A percentile compares a stretch with the other conserved stretches of the same genome.
Conservation (phyloP, 2,329 filamentous ascomycete genomes). For the Nemania abortiva region DNA sequence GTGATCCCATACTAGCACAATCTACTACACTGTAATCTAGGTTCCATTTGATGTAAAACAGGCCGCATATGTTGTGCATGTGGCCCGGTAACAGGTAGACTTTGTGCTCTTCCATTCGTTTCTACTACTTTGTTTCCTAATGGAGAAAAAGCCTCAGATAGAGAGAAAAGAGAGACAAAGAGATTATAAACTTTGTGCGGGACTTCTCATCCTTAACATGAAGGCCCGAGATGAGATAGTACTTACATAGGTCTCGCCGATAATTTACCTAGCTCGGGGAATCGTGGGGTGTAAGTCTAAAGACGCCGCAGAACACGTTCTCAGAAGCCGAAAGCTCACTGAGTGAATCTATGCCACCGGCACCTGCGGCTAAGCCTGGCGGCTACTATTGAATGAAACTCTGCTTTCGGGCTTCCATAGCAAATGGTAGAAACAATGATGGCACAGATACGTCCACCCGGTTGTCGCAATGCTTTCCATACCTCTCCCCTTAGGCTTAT, state of each 20-base stretch:
- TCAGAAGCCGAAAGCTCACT: conserved; percentile 23
- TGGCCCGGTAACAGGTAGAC: conserved; percentile 19
- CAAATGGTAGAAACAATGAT: conserved; percentile 2
- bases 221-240: background rate
- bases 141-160: background rate
- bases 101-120: conserved; percentile 3
- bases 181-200: background rate
- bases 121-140: background rate
- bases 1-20: conserved; percentile 13
- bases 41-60: conserved; percentile 18
- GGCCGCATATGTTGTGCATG: conserved; percentile 13
- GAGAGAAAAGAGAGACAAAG: background rate
- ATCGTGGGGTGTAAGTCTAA: conserved; percentile 27
- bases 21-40: conserved; percentile 33
- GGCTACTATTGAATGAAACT: conserved; percentile 6
- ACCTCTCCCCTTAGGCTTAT: background rate
- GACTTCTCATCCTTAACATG: background rate
- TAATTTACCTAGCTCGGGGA: background rate
- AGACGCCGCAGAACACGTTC: conserved; percentile 19
- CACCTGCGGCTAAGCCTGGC: conserved; percentile 10
- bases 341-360: conserved; percentile 11
- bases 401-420: conserved; percentile 2
- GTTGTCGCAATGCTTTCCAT: background rate
- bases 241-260: background rate
- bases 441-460: background rate